Base-by-base conservation (phyloP, 805 yeast species). In the Sugiyamaella valdiviana region DNA sequence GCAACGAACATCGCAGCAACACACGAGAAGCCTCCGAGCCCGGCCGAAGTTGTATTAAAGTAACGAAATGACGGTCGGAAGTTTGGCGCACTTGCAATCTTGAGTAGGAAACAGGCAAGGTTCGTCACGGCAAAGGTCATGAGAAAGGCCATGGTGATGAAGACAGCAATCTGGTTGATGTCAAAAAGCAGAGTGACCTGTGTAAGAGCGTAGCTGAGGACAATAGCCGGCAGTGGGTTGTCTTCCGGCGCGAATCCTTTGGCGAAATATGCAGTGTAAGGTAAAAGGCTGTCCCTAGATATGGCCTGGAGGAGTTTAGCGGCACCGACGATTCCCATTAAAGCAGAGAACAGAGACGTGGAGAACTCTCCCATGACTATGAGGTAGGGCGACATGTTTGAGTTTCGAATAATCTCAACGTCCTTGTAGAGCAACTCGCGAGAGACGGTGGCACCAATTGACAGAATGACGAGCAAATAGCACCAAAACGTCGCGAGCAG, bases 61-160 rank as follows among this genome's bases (percentile, higher is more conserved):
- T 82, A 93, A 50, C 78, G 82, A 74, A 93, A 93, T 2, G 96
- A 86, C 3, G 99, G 99, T 60, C 99, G 73, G 67, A 93, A 93
- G 64, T 95, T 93, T n/a, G 99, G 99, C 4, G 99, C 99, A 0
- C 96, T 79, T 0, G 96, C 91, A 4, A 93, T 69, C 54, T 83
- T 84, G 57, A 93, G 73, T 46, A 93, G 66, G 62, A 91, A 89
- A 63, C 99, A 95, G 2, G 99, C 98, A 53, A 91, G 66, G 60
- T 93, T 93, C 32, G 95, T 89, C 2, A 91, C 96, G 42, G 91
- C 83, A 60, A 93, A 93, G 0, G 99, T 93, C 93, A 91, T 86
- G 45, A 93, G 72, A 60, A 89, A 91, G 0, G 99, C 96, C 97
- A 95, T 89, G 1, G 98, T 91, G 52, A 93, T 91, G 59, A 89